Evolutionary conservation across 2,329 filamentous ascomycete genomes (phyloP).

Genomic region (Orbilia quercus): DNA sequence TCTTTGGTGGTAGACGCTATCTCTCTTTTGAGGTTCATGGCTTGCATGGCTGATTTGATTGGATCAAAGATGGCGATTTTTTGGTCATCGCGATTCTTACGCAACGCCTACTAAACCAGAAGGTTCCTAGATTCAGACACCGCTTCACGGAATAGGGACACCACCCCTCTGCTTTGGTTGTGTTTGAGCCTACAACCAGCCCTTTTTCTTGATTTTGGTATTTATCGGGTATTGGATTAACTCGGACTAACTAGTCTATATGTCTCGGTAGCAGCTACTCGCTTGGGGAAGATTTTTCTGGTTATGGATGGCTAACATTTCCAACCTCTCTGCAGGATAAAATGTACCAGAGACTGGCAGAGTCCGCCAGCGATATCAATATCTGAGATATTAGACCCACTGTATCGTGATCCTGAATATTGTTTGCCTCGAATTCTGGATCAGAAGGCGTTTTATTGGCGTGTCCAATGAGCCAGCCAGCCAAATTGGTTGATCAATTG

Average conservation of each 20-base stretch:
- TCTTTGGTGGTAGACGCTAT: not conserved
- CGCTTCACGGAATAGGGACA: constrained; percentile 6
- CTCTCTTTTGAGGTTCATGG: constrained; percentile 11
- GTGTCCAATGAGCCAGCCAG: constrained; percentile 10
- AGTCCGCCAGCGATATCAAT: constrained; percentile 3
- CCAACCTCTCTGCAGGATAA: not conserved
- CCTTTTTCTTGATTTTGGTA: too few relatives aligned
- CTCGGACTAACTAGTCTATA: not conserved
- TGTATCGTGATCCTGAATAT: not conserved
- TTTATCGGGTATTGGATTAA: too few relatives aligned
- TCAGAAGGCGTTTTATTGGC: constrained; percentile 6
- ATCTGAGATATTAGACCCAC: constrained; percentile 4
- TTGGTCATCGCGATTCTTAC: constrained; percentile 31
- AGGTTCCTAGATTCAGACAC: constrained; percentile 37
- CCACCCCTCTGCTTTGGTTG: not conserved
- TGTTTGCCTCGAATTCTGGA: not conserved
- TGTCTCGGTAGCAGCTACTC: constrained; percentile 37
- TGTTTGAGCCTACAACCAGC: too few relatives aligned
- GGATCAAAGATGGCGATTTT: constrained; percentile 1
- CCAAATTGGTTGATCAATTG: constrained; percentile 2
- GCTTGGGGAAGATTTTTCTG: constrained; percentile 22
- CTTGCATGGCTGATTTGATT: constrained; percentile 4
- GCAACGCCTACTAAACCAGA: not conserved
- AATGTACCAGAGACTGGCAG: constrained; percentile 3
- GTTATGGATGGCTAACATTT: constrained; percentile 14